These are phyloP conservation scores for Datura wrightii DNA, from an alignment of 257 asterid genomes.

Conservation along the genomic window DNA sequence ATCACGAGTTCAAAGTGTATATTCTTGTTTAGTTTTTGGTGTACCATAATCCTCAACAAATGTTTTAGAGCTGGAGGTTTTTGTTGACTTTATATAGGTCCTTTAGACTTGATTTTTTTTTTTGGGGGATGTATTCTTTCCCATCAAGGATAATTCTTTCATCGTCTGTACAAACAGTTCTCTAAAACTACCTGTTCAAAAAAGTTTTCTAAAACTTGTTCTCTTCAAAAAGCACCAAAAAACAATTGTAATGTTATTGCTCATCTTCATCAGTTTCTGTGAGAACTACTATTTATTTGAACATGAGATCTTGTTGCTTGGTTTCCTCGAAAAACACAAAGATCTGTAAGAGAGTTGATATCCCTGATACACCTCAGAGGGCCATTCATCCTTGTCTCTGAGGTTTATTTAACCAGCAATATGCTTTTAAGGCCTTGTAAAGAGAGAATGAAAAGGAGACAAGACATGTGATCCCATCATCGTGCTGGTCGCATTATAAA, in stretches of 20 bases:
- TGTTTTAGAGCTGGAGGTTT: not conserved
- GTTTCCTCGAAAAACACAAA: not conserved
- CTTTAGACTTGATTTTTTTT: not conserved
- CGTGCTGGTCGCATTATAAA: not conserved
- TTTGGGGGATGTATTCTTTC: not conserved
- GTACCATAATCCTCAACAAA: not conserved
- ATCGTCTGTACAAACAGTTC: not conserved
- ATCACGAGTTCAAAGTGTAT: not conserved
- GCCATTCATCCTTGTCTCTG: not conserved
- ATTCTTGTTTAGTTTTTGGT: conserved; percentile 19
- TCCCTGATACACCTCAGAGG: not conserved
- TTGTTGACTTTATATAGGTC: not conserved
- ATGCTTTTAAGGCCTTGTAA: not conserved
- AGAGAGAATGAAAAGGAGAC: not conserved
- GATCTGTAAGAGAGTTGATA: not conserved
- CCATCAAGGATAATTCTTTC: not conserved
- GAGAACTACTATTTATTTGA: not conserved
- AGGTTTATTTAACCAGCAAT: not conserved
- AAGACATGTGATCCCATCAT: not conserved
- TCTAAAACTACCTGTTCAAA: not conserved
- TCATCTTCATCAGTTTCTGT: not conserved
- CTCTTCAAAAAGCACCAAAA: too few relatives aligned
- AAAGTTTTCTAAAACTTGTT: not conserved
- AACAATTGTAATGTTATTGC: not conserved
- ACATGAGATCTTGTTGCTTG: not conserved